phyloP scores from a whole-genome alignment of 2,329 filamentous ascomycete species.

The Hortaea sp. region DNA sequence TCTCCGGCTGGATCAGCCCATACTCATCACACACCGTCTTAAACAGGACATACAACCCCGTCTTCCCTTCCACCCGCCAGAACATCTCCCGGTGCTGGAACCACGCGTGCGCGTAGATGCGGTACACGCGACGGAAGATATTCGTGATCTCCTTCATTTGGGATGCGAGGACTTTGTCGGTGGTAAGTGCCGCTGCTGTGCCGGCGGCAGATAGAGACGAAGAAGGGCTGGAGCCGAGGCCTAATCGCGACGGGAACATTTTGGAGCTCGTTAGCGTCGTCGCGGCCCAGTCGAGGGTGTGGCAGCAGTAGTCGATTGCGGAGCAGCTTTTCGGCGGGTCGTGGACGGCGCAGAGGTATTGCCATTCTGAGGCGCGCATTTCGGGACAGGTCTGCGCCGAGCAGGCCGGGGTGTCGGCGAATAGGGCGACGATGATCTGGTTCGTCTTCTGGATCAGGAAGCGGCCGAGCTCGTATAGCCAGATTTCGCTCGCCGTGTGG shows the following conservation, averaged over 20 bases:
- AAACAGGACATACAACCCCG: slow-evolving; percentile 92
- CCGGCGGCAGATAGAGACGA: slow-evolving; percentile 18
- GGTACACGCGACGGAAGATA: slow-evolving; percentile 85
- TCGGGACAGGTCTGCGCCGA: slow-evolving; percentile 84
- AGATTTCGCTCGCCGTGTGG: slow-evolving; percentile 75
- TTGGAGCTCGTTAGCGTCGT: slow-evolving; percentile 91
- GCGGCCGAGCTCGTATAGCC: slow-evolving; percentile 96
- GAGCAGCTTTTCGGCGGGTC: slow-evolving; percentile 95
- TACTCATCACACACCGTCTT: slow-evolving; percentile 94
- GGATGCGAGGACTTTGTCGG: slow-evolving; percentile 30
- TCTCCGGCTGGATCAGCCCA: slow-evolving; percentile 79
- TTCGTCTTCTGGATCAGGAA: slow-evolving; percentile 95
- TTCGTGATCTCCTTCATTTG: slow-evolving; percentile 82
- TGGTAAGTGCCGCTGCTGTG: neutral
- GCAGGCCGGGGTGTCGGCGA: slow-evolving; percentile 83
- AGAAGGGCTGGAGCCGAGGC: slow-evolving; percentile 34
- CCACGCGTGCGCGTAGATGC: slow-evolving; percentile 98
- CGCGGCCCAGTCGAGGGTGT: slow-evolving; percentile 95
- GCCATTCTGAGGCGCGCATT: slow-evolving; percentile 98
- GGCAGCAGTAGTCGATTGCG: slow-evolving; percentile 97
- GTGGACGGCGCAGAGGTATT: slow-evolving; percentile 95
- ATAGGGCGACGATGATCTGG: slow-evolving; percentile 80
- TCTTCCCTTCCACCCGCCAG: slow-evolving; percentile 82
- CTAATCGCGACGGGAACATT: slow-evolving; percentile 81
- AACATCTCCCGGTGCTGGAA: slow-evolving; percentile 94